phyloP scores from a whole-genome alignment of 2,329 filamentous ascomycete species.

The Trichoderma breve region DNA sequence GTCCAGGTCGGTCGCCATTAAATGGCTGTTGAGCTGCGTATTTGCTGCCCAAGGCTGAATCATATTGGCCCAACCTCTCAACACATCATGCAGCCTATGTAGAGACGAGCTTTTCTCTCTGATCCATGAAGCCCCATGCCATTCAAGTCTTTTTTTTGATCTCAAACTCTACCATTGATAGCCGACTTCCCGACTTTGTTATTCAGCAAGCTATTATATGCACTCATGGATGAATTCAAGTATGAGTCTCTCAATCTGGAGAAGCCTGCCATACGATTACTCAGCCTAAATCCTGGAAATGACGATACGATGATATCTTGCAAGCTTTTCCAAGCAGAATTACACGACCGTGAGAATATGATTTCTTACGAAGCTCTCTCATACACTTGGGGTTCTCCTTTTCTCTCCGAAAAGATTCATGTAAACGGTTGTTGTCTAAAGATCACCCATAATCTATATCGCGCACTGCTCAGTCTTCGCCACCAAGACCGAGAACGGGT shows the following conservation, averaged over 20 bases:
- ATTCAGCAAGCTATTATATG: background rate
- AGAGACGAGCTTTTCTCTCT: too few species aligned
- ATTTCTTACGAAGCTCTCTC: slow-evolving; percentile 19
- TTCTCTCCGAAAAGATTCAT: background rate
- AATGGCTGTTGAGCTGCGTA: too few species aligned
- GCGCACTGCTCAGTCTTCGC: too few species aligned
- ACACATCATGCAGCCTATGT: too few species aligned
- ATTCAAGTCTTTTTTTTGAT: background rate
- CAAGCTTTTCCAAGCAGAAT: background rate
- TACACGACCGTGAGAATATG: background rate
- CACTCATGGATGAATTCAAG: background rate
- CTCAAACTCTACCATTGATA: background rate
- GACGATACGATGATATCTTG: background rate
- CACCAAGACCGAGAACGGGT: background rate
- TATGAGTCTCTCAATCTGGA: background rate
- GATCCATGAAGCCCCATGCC: too few species aligned
- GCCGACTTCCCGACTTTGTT: background rate
- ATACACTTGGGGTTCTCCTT: slow-evolving; percentile 8
- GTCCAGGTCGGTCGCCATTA: too few species aligned
- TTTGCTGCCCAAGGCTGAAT: background rate
- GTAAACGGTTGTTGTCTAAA: background rate
- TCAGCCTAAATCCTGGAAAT: background rate
- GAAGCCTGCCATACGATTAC: background rate
- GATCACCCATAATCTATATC: background rate
- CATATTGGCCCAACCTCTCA: too few species aligned